Evolutionary conservation across 768 basidiomycete genomes (phyloP).

Genomic region (Lactarius sp.): DNA sequence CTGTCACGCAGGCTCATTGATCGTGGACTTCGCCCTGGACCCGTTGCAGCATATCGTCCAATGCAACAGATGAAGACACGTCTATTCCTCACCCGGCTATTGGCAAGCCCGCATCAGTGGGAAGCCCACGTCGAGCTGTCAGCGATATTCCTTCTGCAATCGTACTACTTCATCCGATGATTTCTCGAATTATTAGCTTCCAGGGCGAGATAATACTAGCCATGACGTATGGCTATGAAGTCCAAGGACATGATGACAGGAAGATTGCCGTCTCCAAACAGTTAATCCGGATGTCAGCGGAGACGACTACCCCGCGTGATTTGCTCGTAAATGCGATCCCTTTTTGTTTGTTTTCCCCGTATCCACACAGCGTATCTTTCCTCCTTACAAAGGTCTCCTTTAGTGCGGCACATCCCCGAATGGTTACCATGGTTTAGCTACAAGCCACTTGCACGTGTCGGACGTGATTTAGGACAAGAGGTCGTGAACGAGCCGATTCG

Average conservation of each 20-base stretch:
- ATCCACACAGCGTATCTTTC: too few species aligned
- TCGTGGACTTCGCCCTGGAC: background rate
- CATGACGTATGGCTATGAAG: slow-evolving; percentile 17
- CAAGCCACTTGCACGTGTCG: slow-evolving; percentile 4
- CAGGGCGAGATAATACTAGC: slow-evolving; percentile 9
- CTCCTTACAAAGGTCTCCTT: too few species aligned
- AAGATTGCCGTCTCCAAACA: background rate
- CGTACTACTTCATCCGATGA: background rate
- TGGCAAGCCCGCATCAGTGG: background rate
- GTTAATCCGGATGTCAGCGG: background rate
- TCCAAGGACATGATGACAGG: background rate
- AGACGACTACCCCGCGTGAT: background rate
- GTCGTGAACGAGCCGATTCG: background rate
- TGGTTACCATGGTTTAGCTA: slow-evolving; percentile 15
- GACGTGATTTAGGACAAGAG: background rate
- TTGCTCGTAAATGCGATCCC: slow-evolving; percentile 16
- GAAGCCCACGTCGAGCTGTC: slow-evolving; percentile 2
- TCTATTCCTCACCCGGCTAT: background rate
- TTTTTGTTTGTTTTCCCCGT: slow-evolving; percentile 3
- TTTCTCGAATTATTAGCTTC: background rate
- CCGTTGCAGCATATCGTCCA: background rate
- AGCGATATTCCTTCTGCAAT: background rate
- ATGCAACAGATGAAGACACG: background rate
- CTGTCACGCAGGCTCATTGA: background rate
- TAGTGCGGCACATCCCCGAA: slow-evolving; percentile 8